These are phyloP conservation scores for Fusarium odoratissimum DNA, from an alignment of 2,329 filamentous ascomycete species.

Conservation along the genomic window DNA sequence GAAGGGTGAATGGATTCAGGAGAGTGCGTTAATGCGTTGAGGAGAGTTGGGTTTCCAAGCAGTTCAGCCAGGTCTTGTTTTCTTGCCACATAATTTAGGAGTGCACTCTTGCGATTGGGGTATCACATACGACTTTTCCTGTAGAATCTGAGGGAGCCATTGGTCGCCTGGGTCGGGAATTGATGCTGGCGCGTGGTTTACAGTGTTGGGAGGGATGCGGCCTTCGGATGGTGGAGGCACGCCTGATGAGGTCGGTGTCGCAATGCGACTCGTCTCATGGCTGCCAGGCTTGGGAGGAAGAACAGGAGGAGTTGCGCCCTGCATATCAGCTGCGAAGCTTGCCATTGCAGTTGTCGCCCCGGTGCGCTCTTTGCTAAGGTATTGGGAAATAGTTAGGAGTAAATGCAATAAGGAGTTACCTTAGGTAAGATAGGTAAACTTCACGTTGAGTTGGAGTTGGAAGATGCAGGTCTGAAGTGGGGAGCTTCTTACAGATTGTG, in stretches of 20 bases:
- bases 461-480: constrained; percentile 21
- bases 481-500: constrained; percentile 4
- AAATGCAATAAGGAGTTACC: neutral
- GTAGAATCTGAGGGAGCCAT: constrained; percentile 82
- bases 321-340: constrained; percentile 46
- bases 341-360: constrained; percentile 37
- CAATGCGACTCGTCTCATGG: constrained; percentile 74
- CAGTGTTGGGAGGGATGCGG: constrained; percentile 26
- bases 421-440: neutral
- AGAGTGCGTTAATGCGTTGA: constrained; percentile 79
- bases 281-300: constrained; percentile 79
- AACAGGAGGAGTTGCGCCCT: constrained; percentile 65
- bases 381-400: neutral
- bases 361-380: neutral
- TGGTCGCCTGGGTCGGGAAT: constrained; percentile 72
- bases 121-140: constrained; percentile 80
- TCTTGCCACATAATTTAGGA: constrained; percentile 55
- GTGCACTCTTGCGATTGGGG: neutral
- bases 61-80: constrained; percentile 82
- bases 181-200: constrained; percentile 48
- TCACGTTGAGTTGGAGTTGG: constrained; percentile 3
- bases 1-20: constrained; percentile 78
- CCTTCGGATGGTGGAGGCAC: constrained; percentile 57
- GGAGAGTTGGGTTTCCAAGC: constrained; percentile 71
- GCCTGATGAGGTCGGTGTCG: constrained; percentile 67